These are phyloP conservation scores for Monosporascus sp. DNA, from an alignment of 2,329 filamentous ascomycete genomes.

Conservation along the genomic window DNA sequence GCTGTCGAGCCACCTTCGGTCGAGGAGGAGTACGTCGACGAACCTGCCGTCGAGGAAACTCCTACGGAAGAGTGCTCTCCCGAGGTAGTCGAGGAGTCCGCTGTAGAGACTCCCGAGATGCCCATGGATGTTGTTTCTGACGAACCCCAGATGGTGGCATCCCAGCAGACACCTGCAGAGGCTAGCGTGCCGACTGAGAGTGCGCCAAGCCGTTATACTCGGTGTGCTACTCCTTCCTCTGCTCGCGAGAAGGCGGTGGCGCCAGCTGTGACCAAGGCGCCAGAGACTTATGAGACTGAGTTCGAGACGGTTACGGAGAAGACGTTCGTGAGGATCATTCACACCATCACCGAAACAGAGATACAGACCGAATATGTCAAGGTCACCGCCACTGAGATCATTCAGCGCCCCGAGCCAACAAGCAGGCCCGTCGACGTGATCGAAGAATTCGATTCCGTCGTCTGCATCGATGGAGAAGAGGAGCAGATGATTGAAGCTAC, in stretches of 20 bases:
- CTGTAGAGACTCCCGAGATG: neutral
- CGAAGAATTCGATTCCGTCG: neutral
- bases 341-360: slow-evolving; percentile 30
- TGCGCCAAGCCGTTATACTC: neutral
- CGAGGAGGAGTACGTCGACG: neutral
- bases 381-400: slow-evolving; percentile 5
- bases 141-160: no score
- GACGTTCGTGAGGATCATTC: slow-evolving; percentile 28
- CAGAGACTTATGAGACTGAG: slow-evolving; percentile 17
- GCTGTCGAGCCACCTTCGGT: no score
- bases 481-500: neutral
- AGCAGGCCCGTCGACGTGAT: neutral
- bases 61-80: neutral
- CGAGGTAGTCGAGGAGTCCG: neutral
- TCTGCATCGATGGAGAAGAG: neutral
- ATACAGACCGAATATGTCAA: slow-evolving; percentile 25
- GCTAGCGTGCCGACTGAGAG: neutral
- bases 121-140: neutral
- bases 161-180: neutral
- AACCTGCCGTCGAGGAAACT: neutral
- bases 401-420: neutral
- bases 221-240: neutral
- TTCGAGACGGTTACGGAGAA: slow-evolving; percentile 23
- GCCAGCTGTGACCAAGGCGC: slow-evolving; percentile 2
- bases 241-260: neutral